A percentile compares a stretch with the other conserved stretches of the same genome.
Conservation (phyloP, 345 rosid species). For the Rhodamnia rubescens region DNA sequence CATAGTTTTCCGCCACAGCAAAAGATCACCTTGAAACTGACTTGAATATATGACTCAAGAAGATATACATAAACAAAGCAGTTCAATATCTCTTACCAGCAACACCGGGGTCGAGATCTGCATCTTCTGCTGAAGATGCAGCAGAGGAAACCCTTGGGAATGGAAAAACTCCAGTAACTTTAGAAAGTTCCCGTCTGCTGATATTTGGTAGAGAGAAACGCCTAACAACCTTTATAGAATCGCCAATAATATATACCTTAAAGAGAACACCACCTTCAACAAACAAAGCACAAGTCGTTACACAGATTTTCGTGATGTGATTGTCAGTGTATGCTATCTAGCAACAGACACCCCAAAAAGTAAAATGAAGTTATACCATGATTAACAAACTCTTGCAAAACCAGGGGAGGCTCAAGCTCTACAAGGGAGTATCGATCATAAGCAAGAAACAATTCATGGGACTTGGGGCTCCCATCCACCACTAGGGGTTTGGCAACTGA, state of each 20-base stretch:
- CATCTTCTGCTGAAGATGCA: slow-evolving; percentile 74
- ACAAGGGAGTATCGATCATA: slow-evolving; percentile 58
- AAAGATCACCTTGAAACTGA: background rate
- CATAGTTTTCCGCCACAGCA: background rate
- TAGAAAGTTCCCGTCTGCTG: slow-evolving; percentile 34
- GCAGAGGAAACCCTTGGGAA: slow-evolving; percentile 90
- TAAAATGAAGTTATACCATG: slow-evolving; percentile 45
- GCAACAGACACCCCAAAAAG: background rate
- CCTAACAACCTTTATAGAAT: slow-evolving; percentile 68
- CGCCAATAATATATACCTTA: slow-evolving; percentile 74
- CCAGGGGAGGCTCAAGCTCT: slow-evolving; percentile 77
- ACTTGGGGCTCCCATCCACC: slow-evolving; percentile 85
- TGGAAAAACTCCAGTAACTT: slow-evolving; percentile 47
- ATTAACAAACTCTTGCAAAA: slow-evolving; percentile 87
- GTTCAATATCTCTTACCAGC: slow-evolving; percentile 35
- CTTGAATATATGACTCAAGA: background rate
- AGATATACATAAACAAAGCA: background rate
- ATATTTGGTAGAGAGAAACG: slow-evolving; percentile 76
- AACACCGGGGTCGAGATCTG: slow-evolving; percentile 65
- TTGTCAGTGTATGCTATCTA: background rate
- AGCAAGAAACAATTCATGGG: slow-evolving; percentile 75
- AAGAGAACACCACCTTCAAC: slow-evolving; percentile 74
- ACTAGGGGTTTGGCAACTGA: slow-evolving; percentile 87
- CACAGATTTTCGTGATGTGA: background rate
- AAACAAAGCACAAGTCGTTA: background rate